Evolutionary conservation across 352 stramenopile genomes (phyloP), one percentile per base, ranked within the genome.

Genomic region (Pythium phragmiticola): DNA sequence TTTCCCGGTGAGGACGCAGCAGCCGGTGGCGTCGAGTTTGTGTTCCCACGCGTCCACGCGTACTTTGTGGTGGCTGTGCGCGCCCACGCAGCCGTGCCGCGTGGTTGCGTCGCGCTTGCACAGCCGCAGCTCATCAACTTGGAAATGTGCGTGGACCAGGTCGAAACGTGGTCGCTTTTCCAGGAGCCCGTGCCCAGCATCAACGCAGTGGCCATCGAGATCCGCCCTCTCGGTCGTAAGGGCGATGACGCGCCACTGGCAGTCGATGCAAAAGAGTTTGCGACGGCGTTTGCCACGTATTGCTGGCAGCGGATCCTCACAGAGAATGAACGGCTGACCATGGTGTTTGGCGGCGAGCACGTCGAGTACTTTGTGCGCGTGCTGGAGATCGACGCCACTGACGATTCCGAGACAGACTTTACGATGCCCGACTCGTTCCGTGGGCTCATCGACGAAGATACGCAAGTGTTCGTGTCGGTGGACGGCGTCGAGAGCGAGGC

Each of bases 371-470:
- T 94, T 52, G 69, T 92, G 33, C 80, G 83, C 23, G 74, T 94
- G 39, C 61, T 92, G 5, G 77, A 87, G 50, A 75, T 92, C 34
- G 82, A 92, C 49, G 86, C 82, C 0, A 71, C 82, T 17, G 86
- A 92, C 54, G 76, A 84, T 26, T 70, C 75, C 46, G 86, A 94
- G 65, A 94, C 83, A 0, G 86, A 94, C 21, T 90, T 89, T 59
- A 92, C 83, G 4, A 94, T 94, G 86, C 86, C 86, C 6, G 79
- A 94, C 47, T 85, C 82, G 43, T 94, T 88, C 72, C 83, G 85
- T 30, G 83, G 80, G 19, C 46, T 75, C 3, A 71, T 92, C 12
- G 80, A 90, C 8, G 75, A 87, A 66, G 73, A 86, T 21, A 80
- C 73, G 2, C 69, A 78, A 30, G 76, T 94, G 19, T 74, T 84